These are phyloP conservation scores for Diaporthe amygdali DNA, from an alignment of 2,329 filamentous ascomycete genomes.

Conservation along the genomic window DNA sequence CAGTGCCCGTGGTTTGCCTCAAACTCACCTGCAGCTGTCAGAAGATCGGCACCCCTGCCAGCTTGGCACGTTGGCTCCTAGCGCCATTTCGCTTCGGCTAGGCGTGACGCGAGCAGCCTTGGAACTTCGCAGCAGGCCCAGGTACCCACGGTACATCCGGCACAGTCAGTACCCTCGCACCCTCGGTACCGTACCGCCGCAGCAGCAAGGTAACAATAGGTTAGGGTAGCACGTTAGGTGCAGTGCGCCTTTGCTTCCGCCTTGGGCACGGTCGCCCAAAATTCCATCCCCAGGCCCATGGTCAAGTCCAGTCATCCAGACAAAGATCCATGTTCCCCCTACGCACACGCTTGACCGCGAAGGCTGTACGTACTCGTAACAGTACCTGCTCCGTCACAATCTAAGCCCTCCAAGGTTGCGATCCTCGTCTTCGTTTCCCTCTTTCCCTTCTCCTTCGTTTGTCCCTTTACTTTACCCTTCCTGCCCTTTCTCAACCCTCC, in stretches of 20 bases:
- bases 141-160: not conserved
- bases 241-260: not conserved
- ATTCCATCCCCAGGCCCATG: not conserved
- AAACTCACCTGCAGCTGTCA: constrained; percentile 20
- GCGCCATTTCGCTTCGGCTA: constrained; percentile 17
- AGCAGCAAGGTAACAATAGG: not conserved
- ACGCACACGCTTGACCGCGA: not conserved
- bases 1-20: not conserved
- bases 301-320: not conserved
- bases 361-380: constrained; percentile 2
- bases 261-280: not conserved
- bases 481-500: constrained; percentile 12
- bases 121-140: not conserved
- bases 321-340: not conserved
- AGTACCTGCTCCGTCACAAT: constrained; percentile 16
- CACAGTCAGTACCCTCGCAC: not conserved
- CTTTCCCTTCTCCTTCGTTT: not conserved
- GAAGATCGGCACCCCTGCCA: constrained; percentile 17
- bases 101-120: constrained; percentile 15
- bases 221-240: not conserved
- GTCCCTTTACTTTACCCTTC: constrained; percentile 18
- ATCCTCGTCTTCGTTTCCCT: constrained; percentile 22
- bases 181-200: not conserved
- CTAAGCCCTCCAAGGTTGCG: constrained; percentile 26
- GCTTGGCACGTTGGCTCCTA: not conserved